Evolutionary conservation across 257 asterid species (phyloP), one percentile per base, ranked within the genome.

Genomic region (Fraxinus americana): DNA sequence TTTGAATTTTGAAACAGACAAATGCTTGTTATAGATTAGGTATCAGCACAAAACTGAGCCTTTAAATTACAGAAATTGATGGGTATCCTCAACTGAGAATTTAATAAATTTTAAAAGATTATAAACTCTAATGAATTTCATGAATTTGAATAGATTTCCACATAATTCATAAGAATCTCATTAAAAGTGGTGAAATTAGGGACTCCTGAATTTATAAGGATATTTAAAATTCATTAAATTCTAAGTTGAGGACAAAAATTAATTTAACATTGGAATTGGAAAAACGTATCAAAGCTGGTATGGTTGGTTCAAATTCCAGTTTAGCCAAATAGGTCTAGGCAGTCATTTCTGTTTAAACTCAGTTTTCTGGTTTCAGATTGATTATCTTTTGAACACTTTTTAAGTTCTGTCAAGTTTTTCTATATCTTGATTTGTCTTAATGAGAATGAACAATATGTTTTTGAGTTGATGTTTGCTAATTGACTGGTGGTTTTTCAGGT

Each of bases 401-500:
- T 25, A 4, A 4, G 0, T 25, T 63, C 69, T 63, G 34, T 23
- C 4, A 9, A 63, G n/a, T 13, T 63, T 63, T 63, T 3, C 34
- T 63, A 32, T 23, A 63, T 8, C 35, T 63, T 63, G 1, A 63
- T 63, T 2, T 2, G 3, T 63, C 69, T 63, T 27, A 27, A 3
- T 63, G 11, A 63, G 19, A 63, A 27, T 11, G 69, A 25, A 63
- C 36, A 63, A 57, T 27, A 3, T 63, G 30, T 25, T 35, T 2
- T 10, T 10, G 36, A 61, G 34, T 10, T 25, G 16, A 9, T 63
- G 34, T 27, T 12, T 63, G 34, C 69, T 63, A 13, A 16, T 2
- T 63, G 69, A 11, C 35, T 63, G 69, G 29, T 63, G 79, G 11
- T 48, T 61, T 78, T 59, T 59, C 83, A 96, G 99, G 99, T 96